These are phyloP conservation scores for Globisporangium sylvaticum DNA, from an alignment of 352 stramenopile species.

Conservation along the genomic window DNA sequence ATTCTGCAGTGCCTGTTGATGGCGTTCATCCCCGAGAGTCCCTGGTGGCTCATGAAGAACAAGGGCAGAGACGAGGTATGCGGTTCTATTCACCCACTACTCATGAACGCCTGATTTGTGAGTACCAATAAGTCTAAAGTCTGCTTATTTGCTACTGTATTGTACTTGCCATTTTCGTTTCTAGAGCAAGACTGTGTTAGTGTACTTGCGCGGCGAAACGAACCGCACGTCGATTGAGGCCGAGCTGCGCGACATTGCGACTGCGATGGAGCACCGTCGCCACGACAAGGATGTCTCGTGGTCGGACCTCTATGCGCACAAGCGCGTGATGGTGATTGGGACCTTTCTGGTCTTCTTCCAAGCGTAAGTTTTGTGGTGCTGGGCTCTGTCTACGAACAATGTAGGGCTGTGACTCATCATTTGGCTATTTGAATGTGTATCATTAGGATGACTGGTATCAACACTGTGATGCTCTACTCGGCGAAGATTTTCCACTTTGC, in stretches of 20 bases:
- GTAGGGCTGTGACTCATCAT: background rate
- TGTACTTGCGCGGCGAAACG: conserved; percentile 35
- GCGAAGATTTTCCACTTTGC: conserved; percentile 90
- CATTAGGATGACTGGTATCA: conserved; percentile 84
- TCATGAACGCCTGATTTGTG: background rate
- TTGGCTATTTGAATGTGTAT: background rate
- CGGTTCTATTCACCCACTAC: background rate
- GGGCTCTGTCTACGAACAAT: background rate
- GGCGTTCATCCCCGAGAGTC: conserved; percentile 78
- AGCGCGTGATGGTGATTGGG: conserved; percentile 50
- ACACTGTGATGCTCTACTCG: conserved; percentile 91
- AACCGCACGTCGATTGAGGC: conserved; percentile 43
- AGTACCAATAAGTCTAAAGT: background rate
- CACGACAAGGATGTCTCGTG: conserved; percentile 39
- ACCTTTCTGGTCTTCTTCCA: conserved; percentile 78
- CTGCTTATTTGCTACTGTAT: background rate
- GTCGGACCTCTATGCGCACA: conserved; percentile 55
- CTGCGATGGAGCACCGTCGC: conserved; percentile 55
- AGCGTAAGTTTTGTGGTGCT: conserved; percentile 30
- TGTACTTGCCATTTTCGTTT: background rate
- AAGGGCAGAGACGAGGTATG: conserved; percentile 37
- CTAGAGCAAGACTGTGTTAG: conserved; percentile 26
- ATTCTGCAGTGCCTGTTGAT: conserved; percentile 54
- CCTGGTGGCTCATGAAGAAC: conserved; percentile 86
- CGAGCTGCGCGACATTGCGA: conserved; percentile 59